Conservation (phyloP, 306 rosid species). For the Trifolium fragiferum region DNA sequence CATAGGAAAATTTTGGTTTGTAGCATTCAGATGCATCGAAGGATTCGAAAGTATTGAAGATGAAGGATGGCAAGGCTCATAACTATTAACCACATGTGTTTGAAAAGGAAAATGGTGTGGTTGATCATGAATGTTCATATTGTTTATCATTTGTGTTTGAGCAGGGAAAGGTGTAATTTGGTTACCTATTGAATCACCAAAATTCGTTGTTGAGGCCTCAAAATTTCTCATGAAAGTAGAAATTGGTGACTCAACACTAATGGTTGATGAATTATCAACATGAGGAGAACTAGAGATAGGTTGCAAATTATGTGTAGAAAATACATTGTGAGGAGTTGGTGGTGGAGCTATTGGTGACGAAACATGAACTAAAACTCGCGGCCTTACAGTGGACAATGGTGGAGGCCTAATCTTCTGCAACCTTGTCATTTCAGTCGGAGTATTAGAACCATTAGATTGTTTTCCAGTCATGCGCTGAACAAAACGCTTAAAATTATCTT, state of each 20-base stretch:
- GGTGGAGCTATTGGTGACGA: background rate
- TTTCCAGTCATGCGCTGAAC: conserved; percentile 80
- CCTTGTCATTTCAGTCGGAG: conserved; percentile 19
- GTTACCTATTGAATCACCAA: background rate
- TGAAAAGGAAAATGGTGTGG: background rate
- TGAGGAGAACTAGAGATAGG: background rate
- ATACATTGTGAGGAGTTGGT: background rate
- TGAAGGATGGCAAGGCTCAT: too few relatives aligned
- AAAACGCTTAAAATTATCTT: conserved; percentile 75
- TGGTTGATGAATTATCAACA: background rate
- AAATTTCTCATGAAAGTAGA: background rate
- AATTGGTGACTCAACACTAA: background rate
- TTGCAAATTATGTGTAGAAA: background rate
- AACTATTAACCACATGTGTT: too few relatives aligned
- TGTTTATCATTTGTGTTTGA: background rate
- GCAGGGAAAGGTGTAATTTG: background rate
- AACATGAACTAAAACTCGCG: background rate
- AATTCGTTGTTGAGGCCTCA: background rate
- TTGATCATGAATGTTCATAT: background rate
- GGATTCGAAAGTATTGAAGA: too few relatives aligned
- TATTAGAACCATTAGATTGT: too few relatives aligned
- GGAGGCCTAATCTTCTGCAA: conserved; percentile 80
- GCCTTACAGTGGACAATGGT: conserved; percentile 58
- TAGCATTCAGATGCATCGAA: too few relatives aligned
- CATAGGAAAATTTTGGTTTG: too few relatives aligned